A percentile compares a stretch with the other conserved stretches of the same genome.
These are phyloP conservation scores for Artemisia annua DNA, from an alignment of 129 eudicot genomes.

Conservation along the genomic window DNA sequence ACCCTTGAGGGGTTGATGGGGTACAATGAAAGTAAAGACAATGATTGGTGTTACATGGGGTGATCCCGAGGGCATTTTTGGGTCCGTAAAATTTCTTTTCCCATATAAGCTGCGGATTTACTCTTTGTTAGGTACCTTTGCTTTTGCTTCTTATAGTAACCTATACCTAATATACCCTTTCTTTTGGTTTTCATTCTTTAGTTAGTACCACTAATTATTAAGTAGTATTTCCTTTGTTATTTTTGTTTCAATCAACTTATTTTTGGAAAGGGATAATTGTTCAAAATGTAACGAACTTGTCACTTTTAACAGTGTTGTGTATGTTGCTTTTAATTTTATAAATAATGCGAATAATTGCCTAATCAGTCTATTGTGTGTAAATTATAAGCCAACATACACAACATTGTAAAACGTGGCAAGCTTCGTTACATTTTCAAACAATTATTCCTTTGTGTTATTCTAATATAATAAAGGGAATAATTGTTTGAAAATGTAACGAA, in stretches of 20 bases:
- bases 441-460: too few relatives aligned
- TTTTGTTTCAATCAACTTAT: neutral
- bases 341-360: too few relatives aligned
- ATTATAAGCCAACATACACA: too few relatives aligned
- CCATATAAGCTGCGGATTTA: slow-evolving; percentile 38
- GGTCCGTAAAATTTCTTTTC: slow-evolving; percentile 62
- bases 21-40: slow-evolving; percentile 29
- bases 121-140: slow-evolving; percentile 49
- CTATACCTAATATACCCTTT: slow-evolving; percentile 34
- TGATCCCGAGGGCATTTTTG: slow-evolving; percentile 92
- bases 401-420: too few relatives aligned
- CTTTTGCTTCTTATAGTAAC: slow-evolving; percentile 52
- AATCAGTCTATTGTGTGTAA: too few relatives aligned
- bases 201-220: slow-evolving; percentile 16
- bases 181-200: slow-evolving; percentile 21
- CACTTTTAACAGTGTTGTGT: too few relatives aligned
- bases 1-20: slow-evolving; percentile 39
- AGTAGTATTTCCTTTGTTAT: neutral
- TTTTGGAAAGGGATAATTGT: too few relatives aligned
- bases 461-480: too few relatives aligned
- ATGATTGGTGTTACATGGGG: slow-evolving; percentile 64
- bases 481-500: too few relatives aligned
- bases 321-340: too few relatives aligned
- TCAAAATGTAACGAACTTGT: too few relatives aligned
- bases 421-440: too few relatives aligned